Base-by-base conservation (phyloP, 768 basidiomycete genomes). In the Hortiboletus campestris region DNA sequence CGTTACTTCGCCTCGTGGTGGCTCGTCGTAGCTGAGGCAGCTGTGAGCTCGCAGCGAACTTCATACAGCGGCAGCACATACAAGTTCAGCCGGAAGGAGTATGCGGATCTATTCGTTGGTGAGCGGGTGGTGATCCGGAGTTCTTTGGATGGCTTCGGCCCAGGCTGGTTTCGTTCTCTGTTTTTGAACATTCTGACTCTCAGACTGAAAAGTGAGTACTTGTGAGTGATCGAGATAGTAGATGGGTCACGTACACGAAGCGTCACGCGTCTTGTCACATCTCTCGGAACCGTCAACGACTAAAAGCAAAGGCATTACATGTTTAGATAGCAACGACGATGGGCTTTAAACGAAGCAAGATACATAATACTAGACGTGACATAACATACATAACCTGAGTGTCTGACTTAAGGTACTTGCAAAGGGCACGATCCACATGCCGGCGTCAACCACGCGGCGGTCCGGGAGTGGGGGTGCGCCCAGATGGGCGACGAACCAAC, bases 1-100 rank as follows among this genome's bases (percentile, higher is more conserved):
- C 1, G 94, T 94, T 19, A 98, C 87, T 64, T 98, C 94, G 53
- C 86, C 86, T 16, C 80, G 71, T 19, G 97, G 97, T 20, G 95
- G 91, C 17, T 67, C 74, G 62, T 95, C 88, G 67, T 99, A 98
- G 72, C 94, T 97, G 48, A 20, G 19, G 53, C n/a, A 25, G 11
- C 16, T 28, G 29, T 68, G 11, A 68, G 51, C 45, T 29, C 19
- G 35, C 20, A 14, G 38, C 5, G 17, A 29, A 38, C 25, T 45
- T 43, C 20, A 53, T 47, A 35, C n/a, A 36, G 34, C 19, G 31
- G 35, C 47, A 22, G 41, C 40, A 74, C 80, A 56, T 65, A 94
- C 93, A 96, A 92, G 76, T 89, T 95, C 28, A 94, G 78, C 44
- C 85, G 75, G 69, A 81, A 75, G 2, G 86, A 86, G 66, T 91